Evolutionary conservation across 177 flowering plant species (phyloP).

Genomic region (Vitis hybrid): DNA sequence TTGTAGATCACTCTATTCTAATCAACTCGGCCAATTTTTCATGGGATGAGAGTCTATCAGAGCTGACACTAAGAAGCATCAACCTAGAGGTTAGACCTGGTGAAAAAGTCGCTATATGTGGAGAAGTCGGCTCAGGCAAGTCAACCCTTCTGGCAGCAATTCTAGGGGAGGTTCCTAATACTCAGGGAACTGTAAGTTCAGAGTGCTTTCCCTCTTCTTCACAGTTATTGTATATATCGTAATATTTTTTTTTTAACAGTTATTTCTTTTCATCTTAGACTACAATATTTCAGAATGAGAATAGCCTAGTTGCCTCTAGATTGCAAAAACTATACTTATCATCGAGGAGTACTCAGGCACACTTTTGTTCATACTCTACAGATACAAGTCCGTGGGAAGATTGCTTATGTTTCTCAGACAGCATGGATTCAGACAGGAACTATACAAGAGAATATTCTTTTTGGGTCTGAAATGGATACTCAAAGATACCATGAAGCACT

Average conservation of each 20-base stretch:
- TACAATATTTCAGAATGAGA: too few species aligned
- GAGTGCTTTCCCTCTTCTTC: not conserved
- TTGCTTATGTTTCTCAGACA: slow-evolving; percentile 62
- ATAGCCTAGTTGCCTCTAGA: not conserved
- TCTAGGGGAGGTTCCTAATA: slow-evolving; percentile 46
- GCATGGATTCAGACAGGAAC: slow-evolving; percentile 76
- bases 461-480: slow-evolving; percentile 51
- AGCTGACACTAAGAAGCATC: slow-evolving; percentile 29
- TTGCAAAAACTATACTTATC: not conserved
- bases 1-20: slow-evolving; percentile 7
- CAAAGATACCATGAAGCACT: slow-evolving; percentile 43
- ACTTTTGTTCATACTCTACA: slow-evolving; percentile 9
- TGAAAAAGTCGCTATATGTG: slow-evolving; percentile 45
- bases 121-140: slow-evolving; percentile 57
- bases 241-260: not conserved
- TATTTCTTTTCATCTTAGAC: not conserved
- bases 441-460: slow-evolving; percentile 55
- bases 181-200: slow-evolving; percentile 35
- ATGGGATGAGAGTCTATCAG: slow-evolving; percentile 35
- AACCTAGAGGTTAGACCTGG: slow-evolving; percentile 34
- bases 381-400: slow-evolving; percentile 50
- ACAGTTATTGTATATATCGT: not conserved
- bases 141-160: slow-evolving; percentile 50
- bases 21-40: slow-evolving; percentile 34
- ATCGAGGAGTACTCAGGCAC: not conserved